phyloP scores from a whole-genome alignment of 2,329 filamentous ascomycete genomes.

The Cladosporium oxysporum region DNA sequence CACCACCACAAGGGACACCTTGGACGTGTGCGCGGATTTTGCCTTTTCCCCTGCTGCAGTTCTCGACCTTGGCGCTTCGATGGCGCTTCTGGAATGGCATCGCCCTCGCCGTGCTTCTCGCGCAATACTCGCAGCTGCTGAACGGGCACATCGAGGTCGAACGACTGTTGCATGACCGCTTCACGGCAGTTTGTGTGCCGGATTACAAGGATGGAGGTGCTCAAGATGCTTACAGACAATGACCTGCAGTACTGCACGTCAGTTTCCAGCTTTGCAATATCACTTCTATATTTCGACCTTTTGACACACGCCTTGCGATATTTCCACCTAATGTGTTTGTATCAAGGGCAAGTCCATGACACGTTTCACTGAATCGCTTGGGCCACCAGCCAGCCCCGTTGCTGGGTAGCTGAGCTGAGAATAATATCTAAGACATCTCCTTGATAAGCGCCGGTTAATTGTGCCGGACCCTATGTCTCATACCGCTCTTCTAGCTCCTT shows the following conservation, averaged over 20 bases:
- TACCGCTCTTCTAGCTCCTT: neutral
- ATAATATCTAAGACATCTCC: neutral
- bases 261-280: neutral
- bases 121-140: neutral
- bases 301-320: neutral
- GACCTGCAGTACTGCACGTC: neutral
- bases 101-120: neutral
- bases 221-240: neutral
- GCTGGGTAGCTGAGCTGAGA: neutral
- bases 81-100: constrained; percentile 4
- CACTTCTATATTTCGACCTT: neutral
- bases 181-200: constrained; percentile 1
- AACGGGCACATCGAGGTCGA: neutral
- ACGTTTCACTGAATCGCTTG: neutral
- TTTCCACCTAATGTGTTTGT: neutral
- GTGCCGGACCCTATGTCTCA: neutral
- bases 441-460: neutral
- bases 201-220: neutral
- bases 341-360: neutral
- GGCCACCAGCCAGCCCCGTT: neutral
- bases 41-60: neutral
- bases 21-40: neutral
- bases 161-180: neutral
- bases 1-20: neutral
- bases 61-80: neutral